Evolutionary conservation across 257 asterid species (phyloP).

Genomic region (Solanum peruvianum): DNA sequence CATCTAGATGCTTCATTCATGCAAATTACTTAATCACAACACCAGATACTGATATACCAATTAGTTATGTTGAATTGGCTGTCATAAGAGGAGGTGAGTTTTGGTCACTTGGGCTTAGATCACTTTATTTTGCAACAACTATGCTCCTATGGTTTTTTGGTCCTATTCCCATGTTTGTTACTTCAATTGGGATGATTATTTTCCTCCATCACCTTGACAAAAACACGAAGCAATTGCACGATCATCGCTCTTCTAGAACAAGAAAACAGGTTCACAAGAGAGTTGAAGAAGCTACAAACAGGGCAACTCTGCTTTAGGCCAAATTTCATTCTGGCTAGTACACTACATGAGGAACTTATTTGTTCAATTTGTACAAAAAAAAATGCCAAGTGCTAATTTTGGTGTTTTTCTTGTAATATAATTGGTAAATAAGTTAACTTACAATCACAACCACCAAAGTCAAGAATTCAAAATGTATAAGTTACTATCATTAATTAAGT

Average conservation of each 20-base stretch:
- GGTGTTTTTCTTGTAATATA: neutral
- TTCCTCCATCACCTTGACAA: neutral
- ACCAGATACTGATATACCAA: conserved; percentile 38
- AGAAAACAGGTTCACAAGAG: neutral
- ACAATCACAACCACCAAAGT: neutral
- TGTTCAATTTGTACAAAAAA: neutral
- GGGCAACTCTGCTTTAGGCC: neutral
- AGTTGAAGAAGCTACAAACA: neutral
- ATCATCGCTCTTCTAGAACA: neutral
- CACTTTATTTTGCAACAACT: conserved; percentile 40
- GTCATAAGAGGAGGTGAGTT: conserved; percentile 37
- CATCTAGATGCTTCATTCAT: conserved; percentile 23
- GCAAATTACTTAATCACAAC: conserved; percentile 37
- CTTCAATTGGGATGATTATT: neutral
- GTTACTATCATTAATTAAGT: neutral
- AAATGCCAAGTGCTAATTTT: neutral
- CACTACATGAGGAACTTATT: neutral
- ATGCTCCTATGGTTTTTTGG: conserved; percentile 47
- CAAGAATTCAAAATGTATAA: neutral
- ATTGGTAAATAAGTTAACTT: neutral
- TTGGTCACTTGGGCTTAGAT: conserved; percentile 40
- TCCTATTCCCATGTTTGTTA: conserved; percentile 23
- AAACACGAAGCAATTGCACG: neutral
- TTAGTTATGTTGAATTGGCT: conserved; percentile 16
- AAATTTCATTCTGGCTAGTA: neutral